phyloP scores from a whole-genome alignment of 306 rosid genomes.

The Comarum palustre region DNA sequence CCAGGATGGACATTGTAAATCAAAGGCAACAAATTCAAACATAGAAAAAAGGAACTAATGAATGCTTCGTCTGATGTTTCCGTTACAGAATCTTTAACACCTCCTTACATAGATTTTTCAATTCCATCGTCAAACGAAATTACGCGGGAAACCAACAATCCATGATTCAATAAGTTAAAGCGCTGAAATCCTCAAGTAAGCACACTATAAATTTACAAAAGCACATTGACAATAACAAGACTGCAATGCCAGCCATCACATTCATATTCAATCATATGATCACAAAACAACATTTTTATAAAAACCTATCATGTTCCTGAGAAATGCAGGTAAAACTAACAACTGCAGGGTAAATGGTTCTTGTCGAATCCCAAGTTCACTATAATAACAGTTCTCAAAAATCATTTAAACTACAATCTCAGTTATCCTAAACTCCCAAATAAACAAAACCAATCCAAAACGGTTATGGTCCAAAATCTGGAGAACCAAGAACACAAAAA shows the following conservation, averaged over 20 bases:
- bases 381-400: slow-evolving; percentile 20
- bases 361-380: slow-evolving; percentile 10
- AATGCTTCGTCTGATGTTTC: slow-evolving; percentile 26
- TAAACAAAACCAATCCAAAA: slow-evolving; percentile 18
- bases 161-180: neutral
- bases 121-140: slow-evolving; percentile 10
- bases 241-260: slow-evolving; percentile 1
- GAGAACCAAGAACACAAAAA: slow-evolving; percentile 1
- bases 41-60: slow-evolving; percentile 1
- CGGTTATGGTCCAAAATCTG: slow-evolving; percentile 11
- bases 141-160: slow-evolving; percentile 4
- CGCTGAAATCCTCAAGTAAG: slow-evolving; percentile 28
- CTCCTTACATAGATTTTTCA: slow-evolving; percentile 7
- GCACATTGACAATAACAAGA: neutral
- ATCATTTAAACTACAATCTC: slow-evolving; percentile 23
- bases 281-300: slow-evolving; percentile 17
- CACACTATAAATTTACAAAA: slow-evolving; percentile 12
- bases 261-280: slow-evolving; percentile 23
- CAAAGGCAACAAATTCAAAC: slow-evolving; percentile 20
- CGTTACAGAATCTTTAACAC: slow-evolving; percentile 18
- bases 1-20: neutral
- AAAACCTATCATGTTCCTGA: slow-evolving; percentile 1
- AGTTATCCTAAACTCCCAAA: slow-evolving; percentile 20
- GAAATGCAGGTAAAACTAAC: slow-evolving; percentile 6
- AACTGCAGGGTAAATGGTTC: slow-evolving; percentile 14